Evolutionary conservation across 805 yeast genomes (phyloP).

Genomic region (Yamadazyma takamatsuzukensis): DNA sequence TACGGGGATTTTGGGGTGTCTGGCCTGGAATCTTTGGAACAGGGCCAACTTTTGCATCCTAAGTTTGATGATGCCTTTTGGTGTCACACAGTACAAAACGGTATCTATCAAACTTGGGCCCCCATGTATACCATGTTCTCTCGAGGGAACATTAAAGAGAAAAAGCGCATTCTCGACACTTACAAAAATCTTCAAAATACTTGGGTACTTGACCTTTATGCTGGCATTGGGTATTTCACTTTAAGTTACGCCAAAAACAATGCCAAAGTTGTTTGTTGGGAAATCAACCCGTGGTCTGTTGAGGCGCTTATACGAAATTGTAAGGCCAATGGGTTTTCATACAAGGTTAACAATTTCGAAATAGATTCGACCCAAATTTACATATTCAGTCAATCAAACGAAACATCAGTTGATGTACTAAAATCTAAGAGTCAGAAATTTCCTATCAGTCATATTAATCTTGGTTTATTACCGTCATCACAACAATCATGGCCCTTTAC

Average conservation of each 20-base stretch:
- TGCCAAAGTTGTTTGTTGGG: conserved; percentile 72
- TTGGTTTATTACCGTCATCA: conserved; percentile 78
- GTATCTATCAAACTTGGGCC: conserved; percentile 77
- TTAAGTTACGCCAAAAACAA: conserved; percentile 57
- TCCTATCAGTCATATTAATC: conserved; percentile 57
- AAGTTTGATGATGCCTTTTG: conserved; percentile 61
- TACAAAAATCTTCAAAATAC: conserved; percentile 34
- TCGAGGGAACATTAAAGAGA: conserved; percentile 81
- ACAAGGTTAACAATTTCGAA: conserved; percentile 24
- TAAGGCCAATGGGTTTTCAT: conserved; percentile 37
- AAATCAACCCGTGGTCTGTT: conserved; percentile 79
- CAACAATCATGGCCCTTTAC: conserved; percentile 57
- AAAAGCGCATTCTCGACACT: conserved; percentile 54
- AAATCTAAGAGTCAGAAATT: background rate
- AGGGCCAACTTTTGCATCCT: conserved; percentile 10
- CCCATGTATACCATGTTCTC: conserved; percentile 85
- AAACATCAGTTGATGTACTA: conserved; percentile 42
- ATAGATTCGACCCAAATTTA: conserved; percentile 30
- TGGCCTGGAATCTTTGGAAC: conserved; percentile 43
- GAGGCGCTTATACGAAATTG: conserved; percentile 66
- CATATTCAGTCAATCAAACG: conserved; percentile 66
- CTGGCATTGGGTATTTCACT: conserved; percentile 85
- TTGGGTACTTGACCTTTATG: conserved; percentile 65
- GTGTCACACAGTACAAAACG: conserved; percentile 71
- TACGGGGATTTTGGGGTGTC: conserved; percentile 64